Evolutionary conservation across 345 rosid genomes (phyloP).

Genomic region (Eucalyptus leucophloia): DNA sequence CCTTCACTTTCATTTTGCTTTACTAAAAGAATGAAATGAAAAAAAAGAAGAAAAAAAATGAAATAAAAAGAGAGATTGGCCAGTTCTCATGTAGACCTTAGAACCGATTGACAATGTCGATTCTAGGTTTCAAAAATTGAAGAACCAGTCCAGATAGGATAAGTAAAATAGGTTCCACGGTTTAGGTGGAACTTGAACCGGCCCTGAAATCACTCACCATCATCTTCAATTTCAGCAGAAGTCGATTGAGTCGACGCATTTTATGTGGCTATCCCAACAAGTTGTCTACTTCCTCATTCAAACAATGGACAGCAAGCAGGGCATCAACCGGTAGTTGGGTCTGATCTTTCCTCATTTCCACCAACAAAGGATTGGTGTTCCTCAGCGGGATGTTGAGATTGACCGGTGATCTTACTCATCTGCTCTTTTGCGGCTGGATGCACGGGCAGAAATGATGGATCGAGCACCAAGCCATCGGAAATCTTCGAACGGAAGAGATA

Average conservation of each 20-base stretch:
- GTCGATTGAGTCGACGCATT: not conserved
- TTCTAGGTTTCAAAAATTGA: no score
- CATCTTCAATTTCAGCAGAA: not conserved
- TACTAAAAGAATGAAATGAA: no score
- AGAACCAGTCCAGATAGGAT: fast-evolving
- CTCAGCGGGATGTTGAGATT: not conserved
- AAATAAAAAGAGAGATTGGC: not conserved
- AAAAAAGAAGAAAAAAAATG: no score
- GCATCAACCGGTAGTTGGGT: not conserved
- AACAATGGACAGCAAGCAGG: not conserved
- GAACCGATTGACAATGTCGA: not conserved
- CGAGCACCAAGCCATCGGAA: not conserved
- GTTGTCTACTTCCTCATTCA: not conserved
- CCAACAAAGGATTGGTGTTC: not conserved
- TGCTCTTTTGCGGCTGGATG: not conserved
- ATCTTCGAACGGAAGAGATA: not conserved
- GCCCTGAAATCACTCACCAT: not conserved
- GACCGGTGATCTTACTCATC: not conserved
- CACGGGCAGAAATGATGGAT: not conserved
- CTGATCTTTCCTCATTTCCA: not conserved
- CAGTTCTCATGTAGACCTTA: not conserved
- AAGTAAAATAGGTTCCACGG: not conserved
- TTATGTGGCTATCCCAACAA: not conserved
- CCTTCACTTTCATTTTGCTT: not conserved
- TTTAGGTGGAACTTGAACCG: not conserved